Evolutionary conservation across 2,329 filamentous ascomycete genomes (phyloP).

Genomic region (Colletotrichum costaricense): DNA sequence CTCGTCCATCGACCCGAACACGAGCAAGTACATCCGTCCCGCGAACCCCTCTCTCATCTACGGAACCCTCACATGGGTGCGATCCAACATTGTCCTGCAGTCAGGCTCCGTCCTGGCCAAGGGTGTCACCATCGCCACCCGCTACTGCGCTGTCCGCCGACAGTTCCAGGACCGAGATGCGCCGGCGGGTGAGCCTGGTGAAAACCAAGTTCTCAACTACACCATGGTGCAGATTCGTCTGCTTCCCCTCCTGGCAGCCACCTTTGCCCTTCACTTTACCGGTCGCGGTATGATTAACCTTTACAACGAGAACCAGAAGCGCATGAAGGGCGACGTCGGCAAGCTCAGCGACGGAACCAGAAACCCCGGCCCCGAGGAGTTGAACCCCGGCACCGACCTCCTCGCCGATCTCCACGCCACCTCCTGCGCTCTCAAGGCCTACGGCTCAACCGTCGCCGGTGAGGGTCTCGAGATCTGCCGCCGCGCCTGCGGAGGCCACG

Average conservation of each 20-base stretch:
- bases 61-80: conserved; percentile 81
- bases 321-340: conserved; percentile 63
- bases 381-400: conserved; percentile 70
- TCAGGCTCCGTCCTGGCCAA: conserved; percentile 78
- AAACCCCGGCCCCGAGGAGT: conserved; percentile 75
- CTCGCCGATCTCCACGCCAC: conserved; percentile 82
- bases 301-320: conserved; percentile 78
- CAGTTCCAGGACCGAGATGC: conserved; percentile 83
- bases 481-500: conserved; percentile 81
- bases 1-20: conserved; percentile 72
- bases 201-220: conserved; percentile 84
- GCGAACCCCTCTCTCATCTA: conserved; percentile 76
- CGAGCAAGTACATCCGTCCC: conserved; percentile 75
- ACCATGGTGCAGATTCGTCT: conserved; percentile 83
- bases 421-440: conserved; percentile 80
- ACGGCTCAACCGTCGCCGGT: conserved; percentile 77
- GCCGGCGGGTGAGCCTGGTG: conserved; percentile 64
- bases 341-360: conserved; percentile 57
- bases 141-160: conserved; percentile 79
- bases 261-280: conserved; percentile 84
- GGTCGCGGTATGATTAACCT: conserved; percentile 80
- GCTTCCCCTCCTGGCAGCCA: conserved; percentile 77
- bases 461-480: conserved; percentile 82
- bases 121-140: conserved; percentile 81
- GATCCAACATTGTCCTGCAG: conserved; percentile 79